These are phyloP conservation scores for Paspalum notatum DNA, from an alignment of 176 grass and related monocot species.

Conservation along the genomic window DNA sequence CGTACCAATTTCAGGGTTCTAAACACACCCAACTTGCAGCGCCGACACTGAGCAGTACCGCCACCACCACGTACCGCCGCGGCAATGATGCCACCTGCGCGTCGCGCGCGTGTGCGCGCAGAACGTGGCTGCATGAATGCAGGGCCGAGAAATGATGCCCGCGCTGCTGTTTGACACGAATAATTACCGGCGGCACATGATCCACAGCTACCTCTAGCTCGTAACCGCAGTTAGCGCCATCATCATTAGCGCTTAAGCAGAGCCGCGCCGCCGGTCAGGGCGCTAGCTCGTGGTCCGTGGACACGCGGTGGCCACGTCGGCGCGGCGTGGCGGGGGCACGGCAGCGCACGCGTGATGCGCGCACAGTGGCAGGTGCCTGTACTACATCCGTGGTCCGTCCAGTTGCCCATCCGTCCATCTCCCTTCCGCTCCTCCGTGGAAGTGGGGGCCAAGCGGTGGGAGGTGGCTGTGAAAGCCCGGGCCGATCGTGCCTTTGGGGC, in stretches of 20 bases:
- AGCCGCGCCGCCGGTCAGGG: too few species aligned
- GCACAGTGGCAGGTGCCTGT: not conserved
- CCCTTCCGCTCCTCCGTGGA: too few species aligned
- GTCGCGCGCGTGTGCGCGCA: constrained; percentile 18
- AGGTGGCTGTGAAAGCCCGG: too few species aligned
- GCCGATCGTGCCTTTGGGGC: constrained; percentile 7
- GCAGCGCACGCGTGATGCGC: not conserved
- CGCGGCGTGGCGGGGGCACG: not conserved
- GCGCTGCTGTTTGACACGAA: too few species aligned
- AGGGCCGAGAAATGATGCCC: not conserved
- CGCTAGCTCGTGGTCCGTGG: too few species aligned
- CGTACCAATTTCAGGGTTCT: too few species aligned
- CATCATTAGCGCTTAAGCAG: constrained; percentile 12
- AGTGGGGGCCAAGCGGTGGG: too few species aligned
- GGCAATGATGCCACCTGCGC: constrained; percentile 16
- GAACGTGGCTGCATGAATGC: constrained; percentile 49
- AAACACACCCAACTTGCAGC: too few species aligned
- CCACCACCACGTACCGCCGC: not conserved
- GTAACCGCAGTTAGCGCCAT: constrained; percentile 1
- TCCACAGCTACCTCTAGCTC: not conserved
- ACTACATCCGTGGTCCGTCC: not conserved
- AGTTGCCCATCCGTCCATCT: too few species aligned
- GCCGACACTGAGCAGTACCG: too few species aligned
- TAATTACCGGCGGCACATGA: constrained; percentile 8
- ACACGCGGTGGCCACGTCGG: not conserved